Base-by-base conservation (phyloP, 2,329 filamentous ascomycete genomes). In the Esteya vermicola region DNA sequence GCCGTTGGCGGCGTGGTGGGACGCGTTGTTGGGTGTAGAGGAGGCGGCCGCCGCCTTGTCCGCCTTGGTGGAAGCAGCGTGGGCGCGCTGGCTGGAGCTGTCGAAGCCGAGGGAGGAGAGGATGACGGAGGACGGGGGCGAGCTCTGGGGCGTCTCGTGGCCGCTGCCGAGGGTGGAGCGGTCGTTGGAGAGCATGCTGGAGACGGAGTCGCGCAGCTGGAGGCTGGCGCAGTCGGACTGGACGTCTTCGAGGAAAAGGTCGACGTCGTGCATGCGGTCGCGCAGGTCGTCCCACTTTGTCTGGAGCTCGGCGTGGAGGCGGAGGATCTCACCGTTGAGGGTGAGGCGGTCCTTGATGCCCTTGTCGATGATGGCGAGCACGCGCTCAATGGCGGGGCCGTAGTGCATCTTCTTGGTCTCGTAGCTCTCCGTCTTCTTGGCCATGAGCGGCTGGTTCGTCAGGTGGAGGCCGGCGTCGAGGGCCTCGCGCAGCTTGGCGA, bases 381-480 rank as follows among this genome's bases (percentile, higher is more conserved):
- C 85, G 32, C 88, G 75, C 55, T 91, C 85, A 54, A 98, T 93
- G 2, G 91, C 89, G 9, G 88, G 85, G 1, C 86, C 82, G 53
- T 96, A 98, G 56, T 96, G 89, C 43, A 77, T 77, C 59, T 89
- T 93, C 67, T 96, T 98, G 33, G 83, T 85, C 55, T 95, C 88
- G 57, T 94, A 98, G 50, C 73, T 93, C 57, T 94, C 86, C 32
- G 93, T 78, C 57, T 86, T 89, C 62, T 91, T 93, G 45, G 69
- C 67, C 61, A 91, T 71, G 2, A 68, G 65, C 6, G 78, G 65
- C 19, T 76, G 75, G 52, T 82, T 85, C 12, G 78, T 81, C 43
- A 85, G 60, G 47, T 91, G 81, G 51, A 81, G 69, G 8, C 78
- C 79, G 10, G 75, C 68, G 43, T 93, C 84, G 14, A 94, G 66